Evolutionary conservation across 164 flowering plant species (phyloP).

Genomic region (Akebia trifoliata): DNA sequence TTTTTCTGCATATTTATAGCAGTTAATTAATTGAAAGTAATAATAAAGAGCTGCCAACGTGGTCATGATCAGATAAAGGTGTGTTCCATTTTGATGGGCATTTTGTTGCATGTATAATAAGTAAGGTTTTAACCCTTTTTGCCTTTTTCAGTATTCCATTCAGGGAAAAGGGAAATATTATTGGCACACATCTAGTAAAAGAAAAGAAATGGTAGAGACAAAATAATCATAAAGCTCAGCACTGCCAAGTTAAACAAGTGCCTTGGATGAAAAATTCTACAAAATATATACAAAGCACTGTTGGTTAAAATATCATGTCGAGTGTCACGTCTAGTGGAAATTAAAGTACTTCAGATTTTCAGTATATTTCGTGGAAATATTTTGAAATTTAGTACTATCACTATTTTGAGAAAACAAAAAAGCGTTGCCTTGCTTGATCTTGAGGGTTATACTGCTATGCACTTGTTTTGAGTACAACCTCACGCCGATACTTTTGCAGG

Average conservation of each 20-base stretch:
- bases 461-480: not conserved
- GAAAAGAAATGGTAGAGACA: not conserved
- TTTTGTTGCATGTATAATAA: not conserved
- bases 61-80: not conserved
- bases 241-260: too few species aligned
- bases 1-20: too few species aligned
- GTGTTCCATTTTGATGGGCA: not conserved
- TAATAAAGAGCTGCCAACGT: not conserved
- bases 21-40: not conserved
- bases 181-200: too few species aligned
- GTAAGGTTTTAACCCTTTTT: not conserved
- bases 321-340: too few species aligned
- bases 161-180: not conserved
- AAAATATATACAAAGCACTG: too few species aligned
- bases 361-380: too few species aligned
- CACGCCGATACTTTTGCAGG: slow-evolving; percentile 32
- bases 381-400: too few species aligned
- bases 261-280: too few species aligned
- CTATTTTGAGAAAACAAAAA: too few species aligned
- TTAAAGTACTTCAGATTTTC: too few species aligned
- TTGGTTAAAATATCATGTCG: too few species aligned
- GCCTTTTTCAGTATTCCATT: not conserved
- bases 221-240: too few species aligned
- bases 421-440: not conserved
- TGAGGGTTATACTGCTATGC: not conserved